Base-by-base conservation (phyloP, 2,329 filamentous ascomycete genomes). In the Rhexocercosporidium sp. region DNA sequence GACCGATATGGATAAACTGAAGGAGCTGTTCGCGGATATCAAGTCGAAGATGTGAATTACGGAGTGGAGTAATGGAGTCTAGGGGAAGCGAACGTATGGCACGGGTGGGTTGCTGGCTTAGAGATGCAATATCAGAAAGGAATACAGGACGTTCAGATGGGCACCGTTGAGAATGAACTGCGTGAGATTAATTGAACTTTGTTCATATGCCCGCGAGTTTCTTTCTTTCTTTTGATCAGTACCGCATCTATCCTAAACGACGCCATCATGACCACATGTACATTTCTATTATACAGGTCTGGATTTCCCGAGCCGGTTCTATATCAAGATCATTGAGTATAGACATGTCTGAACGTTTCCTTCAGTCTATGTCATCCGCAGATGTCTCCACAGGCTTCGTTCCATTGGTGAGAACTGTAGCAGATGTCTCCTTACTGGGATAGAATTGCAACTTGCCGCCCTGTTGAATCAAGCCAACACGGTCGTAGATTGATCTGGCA, bases 401-500 rank as follows among this genome's bases (percentile, higher is more conserved):
- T 5, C 66, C 72, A 47, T 70, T 72, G 5, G 64, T 47, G 20
- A 47, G 47, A 54, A 49, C 27, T 14, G 65, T 54, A 51, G 67
- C 56, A 54, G 65, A 14, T 9, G 59, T 41, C 8, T 46, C 62
- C 62, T 69, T 68, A 20, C 46, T 34, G 9, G 85, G 84, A 75
- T 96, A 96, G 79, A 92, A 94, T 41, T 92, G 82, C 51, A 95
- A 80, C 75, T 85, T 85, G 0, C 94, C 94, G 12, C 83, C 88
- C 0, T 83, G 80, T 67, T 86, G 81, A 54, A 98, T 84, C 68
- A 96, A 82, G 0, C 94, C 92, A 14, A 85, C 85, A 68, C 96
- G 87, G 78, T 99, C 96, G 74, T 97, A 97, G 68, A 93, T 80
- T n/a, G 90, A 92, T 75, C 90, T 86, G 14, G 94, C 93, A 46